Base-by-base conservation (phyloP, 2,329 filamentous ascomycete species). In the Paraphaeosphaeria minitans region DNA sequence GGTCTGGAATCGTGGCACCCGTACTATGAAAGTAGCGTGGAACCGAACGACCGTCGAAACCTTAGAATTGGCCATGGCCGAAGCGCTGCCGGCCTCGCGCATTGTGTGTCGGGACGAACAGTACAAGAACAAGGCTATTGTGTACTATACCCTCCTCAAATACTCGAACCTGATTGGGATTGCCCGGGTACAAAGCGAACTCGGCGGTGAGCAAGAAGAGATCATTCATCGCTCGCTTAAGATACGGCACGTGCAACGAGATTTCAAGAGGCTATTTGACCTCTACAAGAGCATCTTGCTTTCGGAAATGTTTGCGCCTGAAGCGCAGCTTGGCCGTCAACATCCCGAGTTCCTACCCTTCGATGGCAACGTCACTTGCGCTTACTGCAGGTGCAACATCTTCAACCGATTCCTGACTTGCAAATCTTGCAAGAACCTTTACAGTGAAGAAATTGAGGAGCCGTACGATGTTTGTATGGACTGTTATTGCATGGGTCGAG, bases 391-490 rank as follows among this genome's bases (percentile, higher is more conserved):
- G 46, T 91, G 91, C 63, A 98, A 98, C 71, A 96, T 99, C 56
- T 98, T 98, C 83, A 99, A 99, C 75, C 86, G 93, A 3, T 99
- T 99, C 72, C 79, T 99, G 24, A 97, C 93, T 3, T 99, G 95
- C 80, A 92, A 92, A 58, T 85, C 88, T 54, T 99, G 95, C 74
- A 85, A 92, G 47, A 84, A 89, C 37, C 81, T 83, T 50, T 82
- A 91, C 21, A 81, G 85, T 12, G 84, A 85, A 59, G 90, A 87
- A 27, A 89, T 92, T 56, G 91, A 89, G 33, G 87, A 98, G 71
- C 91, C 91, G 0, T 99, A 98, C 73, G 95, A 99, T 74, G 84
- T 99, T 22, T 99, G 95, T 72, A 93, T 99, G 91, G 95, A 99
- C 67, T 99, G 95, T 73, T 99, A 96, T 72, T 90, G 88, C n/a